Percentiles rank a stretch among this genome's conserved stretches.
Evolutionary conservation across 2,329 filamentous ascomycete genomes (phyloP).

Genomic region (Boeremia lycopersici): DNA sequence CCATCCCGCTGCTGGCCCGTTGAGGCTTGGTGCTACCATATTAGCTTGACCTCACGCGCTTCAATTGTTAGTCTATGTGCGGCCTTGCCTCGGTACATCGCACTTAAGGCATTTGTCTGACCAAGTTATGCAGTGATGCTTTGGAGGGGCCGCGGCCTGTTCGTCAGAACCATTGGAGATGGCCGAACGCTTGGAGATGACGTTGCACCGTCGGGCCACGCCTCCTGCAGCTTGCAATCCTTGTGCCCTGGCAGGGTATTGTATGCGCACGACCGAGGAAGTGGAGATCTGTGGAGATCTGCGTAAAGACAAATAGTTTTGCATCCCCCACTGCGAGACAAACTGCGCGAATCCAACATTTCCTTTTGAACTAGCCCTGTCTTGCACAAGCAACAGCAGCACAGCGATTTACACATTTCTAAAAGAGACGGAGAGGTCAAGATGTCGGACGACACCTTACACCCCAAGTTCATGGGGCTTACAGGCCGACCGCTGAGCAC

Average conservation of each 20-base stretch:
- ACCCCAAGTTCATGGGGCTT: slow-evolving; percentile 40
- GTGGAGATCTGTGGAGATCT: slow-evolving; percentile 7
- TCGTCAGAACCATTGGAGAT: slow-evolving; percentile 5
- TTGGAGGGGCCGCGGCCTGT: slow-evolving; percentile 3
- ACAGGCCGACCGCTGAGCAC: slow-evolving; percentile 32
- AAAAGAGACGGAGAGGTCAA: not conserved
- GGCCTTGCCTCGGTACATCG: slow-evolving; percentile 21
- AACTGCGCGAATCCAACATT: not conserved
- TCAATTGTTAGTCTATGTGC: slow-evolving; percentile 23
- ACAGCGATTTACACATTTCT: not conserved
- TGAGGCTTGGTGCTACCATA: slow-evolving; percentile 19
- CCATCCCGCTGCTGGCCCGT: slow-evolving; percentile 23
- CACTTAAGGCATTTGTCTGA: not conserved
- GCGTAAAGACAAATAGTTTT: slow-evolving; percentile 1
- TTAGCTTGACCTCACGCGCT: slow-evolving; percentile 9
- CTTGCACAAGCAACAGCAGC: not conserved
- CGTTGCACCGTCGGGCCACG: slow-evolving; percentile 16
- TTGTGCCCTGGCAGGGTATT: slow-evolving; percentile 17
- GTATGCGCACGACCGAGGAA: slow-evolving; percentile 1
- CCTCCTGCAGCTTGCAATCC: slow-evolving; percentile 14
- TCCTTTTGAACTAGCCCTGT: not conserved
- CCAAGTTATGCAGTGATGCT: not conserved
- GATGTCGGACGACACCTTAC: slow-evolving; percentile 21
- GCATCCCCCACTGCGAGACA: not conserved
- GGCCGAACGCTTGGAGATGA: slow-evolving; percentile 1